A percentile compares a stretch with the other conserved stretches of the same genome.
Conservation (phyloP, 78 protist genomes). For the Guillardia theta region DNA sequence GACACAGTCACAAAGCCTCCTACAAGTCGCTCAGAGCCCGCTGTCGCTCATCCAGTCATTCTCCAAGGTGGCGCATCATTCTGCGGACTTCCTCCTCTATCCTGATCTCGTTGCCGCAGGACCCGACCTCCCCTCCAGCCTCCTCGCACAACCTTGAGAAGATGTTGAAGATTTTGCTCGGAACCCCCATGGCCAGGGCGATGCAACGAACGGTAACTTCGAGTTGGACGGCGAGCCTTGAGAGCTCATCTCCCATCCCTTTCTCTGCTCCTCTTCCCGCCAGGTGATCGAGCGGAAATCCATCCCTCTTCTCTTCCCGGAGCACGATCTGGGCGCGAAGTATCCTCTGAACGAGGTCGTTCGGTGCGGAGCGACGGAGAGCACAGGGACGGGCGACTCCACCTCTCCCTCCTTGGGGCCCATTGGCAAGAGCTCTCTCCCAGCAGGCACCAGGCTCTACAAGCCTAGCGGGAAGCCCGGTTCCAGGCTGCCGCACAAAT, state of each 20-base stretch:
- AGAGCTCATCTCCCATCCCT: neutral
- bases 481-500: neutral
- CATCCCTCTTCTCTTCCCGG: conserved; percentile 18
- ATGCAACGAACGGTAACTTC: no score
- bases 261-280: neutral
- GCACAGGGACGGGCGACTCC: neutral
- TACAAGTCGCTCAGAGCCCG: neutral
- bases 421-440: neutral
- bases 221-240: neutral
- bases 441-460: neutral
- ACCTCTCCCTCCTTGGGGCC: neutral
- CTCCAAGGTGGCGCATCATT: no score
- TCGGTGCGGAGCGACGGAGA: neutral
- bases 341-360: neutral
- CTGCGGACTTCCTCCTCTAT: neutral
- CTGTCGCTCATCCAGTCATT: neutral
- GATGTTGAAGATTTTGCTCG: neutral
- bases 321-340: neutral
- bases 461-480: neutral
- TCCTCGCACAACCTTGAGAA: neutral
- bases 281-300: neutral
- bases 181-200: neutral
- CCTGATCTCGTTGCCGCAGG: neutral
- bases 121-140: neutral
- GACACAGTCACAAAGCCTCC: no score